Conservation (phyloP, 768 basidiomycete species). For the Suillus subalutaceus region DNA sequence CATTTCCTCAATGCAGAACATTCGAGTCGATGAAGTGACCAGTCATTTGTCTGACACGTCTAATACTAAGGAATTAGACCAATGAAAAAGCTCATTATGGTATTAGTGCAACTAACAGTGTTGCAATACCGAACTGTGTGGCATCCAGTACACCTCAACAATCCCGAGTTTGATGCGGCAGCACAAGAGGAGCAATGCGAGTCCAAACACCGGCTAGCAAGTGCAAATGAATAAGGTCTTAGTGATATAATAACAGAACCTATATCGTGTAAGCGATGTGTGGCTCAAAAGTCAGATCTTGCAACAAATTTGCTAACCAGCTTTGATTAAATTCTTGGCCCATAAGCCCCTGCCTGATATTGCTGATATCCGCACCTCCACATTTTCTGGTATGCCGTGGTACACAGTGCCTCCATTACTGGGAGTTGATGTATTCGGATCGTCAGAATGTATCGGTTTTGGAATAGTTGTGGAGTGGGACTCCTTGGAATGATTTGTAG, state of each 20-base stretch:
- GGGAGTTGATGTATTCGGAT: slow-evolving; percentile 6
- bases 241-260: slow-evolving; percentile 61
- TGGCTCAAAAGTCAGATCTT: not conserved
- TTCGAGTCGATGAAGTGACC: slow-evolving; percentile 77
- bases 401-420: slow-evolving; percentile 21
- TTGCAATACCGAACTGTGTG: slow-evolving; percentile 76
- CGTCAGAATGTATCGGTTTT: slow-evolving; percentile 18
- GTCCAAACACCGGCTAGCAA: slow-evolving; percentile 65
- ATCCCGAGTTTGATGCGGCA: slow-evolving; percentile 34
- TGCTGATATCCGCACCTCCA: slow-evolving; percentile 42
- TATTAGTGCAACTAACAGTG: slow-evolving; percentile 45
- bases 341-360: slow-evolving; percentile 51
- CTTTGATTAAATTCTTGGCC: slow-evolving; percentile 35
- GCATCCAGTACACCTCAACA: slow-evolving; percentile 80
- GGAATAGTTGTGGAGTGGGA: slow-evolving; percentile 26
- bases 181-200: slow-evolving; percentile 74
- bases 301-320: slow-evolving; percentile 36
- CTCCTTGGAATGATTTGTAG: slow-evolving; percentile 25
- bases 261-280: slow-evolving; percentile 29
- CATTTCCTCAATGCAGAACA: slow-evolving; percentile 69
- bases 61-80: slow-evolving; percentile 27
- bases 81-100: slow-evolving; percentile 8
- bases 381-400: slow-evolving; percentile 37
- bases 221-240: slow-evolving; percentile 61
- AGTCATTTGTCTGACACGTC: slow-evolving; percentile 75